phyloP scores from a whole-genome alignment of 306 rosid species.

The Glycine tomentella region DNA sequence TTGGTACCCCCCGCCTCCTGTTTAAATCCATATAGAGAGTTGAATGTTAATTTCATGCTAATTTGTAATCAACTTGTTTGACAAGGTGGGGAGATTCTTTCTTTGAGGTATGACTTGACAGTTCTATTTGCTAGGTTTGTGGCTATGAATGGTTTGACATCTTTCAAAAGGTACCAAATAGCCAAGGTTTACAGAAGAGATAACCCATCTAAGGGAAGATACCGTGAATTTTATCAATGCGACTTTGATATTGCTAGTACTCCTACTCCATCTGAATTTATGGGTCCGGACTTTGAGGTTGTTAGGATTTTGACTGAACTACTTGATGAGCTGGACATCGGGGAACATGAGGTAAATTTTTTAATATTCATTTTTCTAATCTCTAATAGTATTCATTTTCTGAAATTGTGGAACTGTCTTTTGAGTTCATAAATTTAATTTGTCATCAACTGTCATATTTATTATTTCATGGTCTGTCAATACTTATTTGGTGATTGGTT shows the following conservation, averaged over 20 bases:
- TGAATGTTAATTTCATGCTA: conserved; percentile 33
- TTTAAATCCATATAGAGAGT: conserved; percentile 14
- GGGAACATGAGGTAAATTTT: conserved; percentile 81
- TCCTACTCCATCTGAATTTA: conserved; percentile 81
- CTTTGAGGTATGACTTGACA: conserved; percentile 87
- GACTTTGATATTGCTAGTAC: conserved; percentile 98
- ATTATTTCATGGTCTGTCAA: background rate
- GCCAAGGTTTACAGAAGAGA: conserved; percentile 96
- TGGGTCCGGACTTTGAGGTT: conserved; percentile 95
- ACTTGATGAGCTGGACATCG: conserved; percentile 84
- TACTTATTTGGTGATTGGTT: conserved; percentile 12
- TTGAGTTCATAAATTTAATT: conserved; percentile 12
- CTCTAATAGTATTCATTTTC: conserved; percentile 30
- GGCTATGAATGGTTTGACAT: conserved; percentile 91
- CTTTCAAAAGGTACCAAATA: conserved; percentile 93
- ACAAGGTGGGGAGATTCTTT: conserved; percentile 93
- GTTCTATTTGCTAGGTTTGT: conserved; percentile 92
- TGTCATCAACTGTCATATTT: background rate
- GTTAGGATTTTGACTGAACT: conserved; percentile 85
- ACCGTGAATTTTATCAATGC: conserved; percentile 95
- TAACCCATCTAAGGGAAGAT: conserved; percentile 97
- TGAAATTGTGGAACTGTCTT: conserved; percentile 23
- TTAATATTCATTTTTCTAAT: conserved; percentile 25
- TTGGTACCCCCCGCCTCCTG: background rate
- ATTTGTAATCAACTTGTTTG: conserved; percentile 41